Conservation (phyloP, 2,329 filamentous ascomycete genomes). For the Colletotrichum falcatum region DNA sequence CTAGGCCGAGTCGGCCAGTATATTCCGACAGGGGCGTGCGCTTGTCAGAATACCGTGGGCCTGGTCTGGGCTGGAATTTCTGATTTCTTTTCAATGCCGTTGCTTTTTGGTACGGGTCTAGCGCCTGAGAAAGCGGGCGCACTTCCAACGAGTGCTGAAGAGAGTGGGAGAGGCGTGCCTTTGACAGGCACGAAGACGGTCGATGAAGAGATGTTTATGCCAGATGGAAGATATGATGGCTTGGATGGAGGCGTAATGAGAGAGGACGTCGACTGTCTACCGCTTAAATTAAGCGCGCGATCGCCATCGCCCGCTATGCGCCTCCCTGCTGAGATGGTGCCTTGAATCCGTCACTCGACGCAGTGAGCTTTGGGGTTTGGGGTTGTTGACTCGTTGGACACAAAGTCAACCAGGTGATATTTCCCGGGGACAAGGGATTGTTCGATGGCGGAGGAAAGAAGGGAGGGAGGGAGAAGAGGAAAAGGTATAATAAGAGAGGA, state of each 20-base stretch:
- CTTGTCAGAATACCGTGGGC: slow-evolving; percentile 30
- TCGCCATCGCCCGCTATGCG: slow-evolving; percentile 4
- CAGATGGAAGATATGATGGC: neutral
- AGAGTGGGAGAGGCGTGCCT: slow-evolving; percentile 9
- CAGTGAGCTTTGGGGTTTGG: neutral
- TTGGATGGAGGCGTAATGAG: neutral
- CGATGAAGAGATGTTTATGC: neutral
- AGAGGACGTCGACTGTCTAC: neutral
- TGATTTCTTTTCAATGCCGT: slow-evolving; percentile 39
- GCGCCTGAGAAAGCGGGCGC: slow-evolving; percentile 32
- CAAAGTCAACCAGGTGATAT: neutral
- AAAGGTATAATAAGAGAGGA: slow-evolving; percentile 12
- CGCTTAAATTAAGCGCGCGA: slow-evolving; percentile 9
- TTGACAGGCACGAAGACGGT: neutral
- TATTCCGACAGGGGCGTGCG: slow-evolving; percentile 34
- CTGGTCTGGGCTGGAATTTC: slow-evolving; percentile 36
- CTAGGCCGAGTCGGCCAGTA: slow-evolving; percentile 19
- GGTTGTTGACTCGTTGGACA: neutral
- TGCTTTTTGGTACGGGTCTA: slow-evolving; percentile 39
- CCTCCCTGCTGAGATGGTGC: slow-evolving; percentile 5
- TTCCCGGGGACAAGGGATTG: neutral
- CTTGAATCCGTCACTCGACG: slow-evolving; percentile 23
- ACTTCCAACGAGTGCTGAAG: slow-evolving; percentile 26
- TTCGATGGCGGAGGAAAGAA: slow-evolving; percentile 4
- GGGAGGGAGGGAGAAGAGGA: slow-evolving; percentile 11